Evolutionary conservation across 208 protist species (phyloP).

Genomic region (Acanthamoeba royreba): DNA sequence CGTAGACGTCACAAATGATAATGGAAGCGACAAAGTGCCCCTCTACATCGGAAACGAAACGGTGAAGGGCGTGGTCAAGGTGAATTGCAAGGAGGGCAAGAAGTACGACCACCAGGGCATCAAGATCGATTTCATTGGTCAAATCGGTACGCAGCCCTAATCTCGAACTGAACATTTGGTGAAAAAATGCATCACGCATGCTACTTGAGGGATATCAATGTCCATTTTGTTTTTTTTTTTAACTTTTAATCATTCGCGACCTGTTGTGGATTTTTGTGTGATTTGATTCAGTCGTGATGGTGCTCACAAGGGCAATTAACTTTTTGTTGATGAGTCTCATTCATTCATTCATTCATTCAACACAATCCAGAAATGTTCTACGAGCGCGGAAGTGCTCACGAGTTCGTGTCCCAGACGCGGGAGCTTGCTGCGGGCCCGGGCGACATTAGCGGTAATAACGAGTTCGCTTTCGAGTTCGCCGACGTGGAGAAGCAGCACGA

Average conservation of each 20-base stretch:
- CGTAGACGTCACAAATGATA: background rate
- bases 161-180: no score
- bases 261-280: no score
- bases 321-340: no score
- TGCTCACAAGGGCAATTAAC: no score
- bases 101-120: constrained; percentile 75
- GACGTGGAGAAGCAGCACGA: constrained; percentile 83
- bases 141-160: constrained; percentile 63
- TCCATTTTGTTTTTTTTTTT: no score
- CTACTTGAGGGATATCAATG: no score
- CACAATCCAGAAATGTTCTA: constrained; percentile 72
- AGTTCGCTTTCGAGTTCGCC: constrained; percentile 75
- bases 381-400: constrained; percentile 72
- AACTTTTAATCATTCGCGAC: no score
- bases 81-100: constrained; percentile 63
- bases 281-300: no score
- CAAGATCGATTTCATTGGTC: constrained; percentile 71
- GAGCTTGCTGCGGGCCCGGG: constrained; percentile 74
- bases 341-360: no score
- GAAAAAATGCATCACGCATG: no score
- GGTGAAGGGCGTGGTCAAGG: constrained; percentile 63
- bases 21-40: background rate
- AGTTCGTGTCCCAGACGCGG: constrained; percentile 72
- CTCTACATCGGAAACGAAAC: constrained; percentile 60
- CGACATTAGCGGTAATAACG: constrained; percentile 50